phyloP scores from a whole-genome alignment of 495 filamentous ascomycete species.

The Penicillium arizonense region DNA sequence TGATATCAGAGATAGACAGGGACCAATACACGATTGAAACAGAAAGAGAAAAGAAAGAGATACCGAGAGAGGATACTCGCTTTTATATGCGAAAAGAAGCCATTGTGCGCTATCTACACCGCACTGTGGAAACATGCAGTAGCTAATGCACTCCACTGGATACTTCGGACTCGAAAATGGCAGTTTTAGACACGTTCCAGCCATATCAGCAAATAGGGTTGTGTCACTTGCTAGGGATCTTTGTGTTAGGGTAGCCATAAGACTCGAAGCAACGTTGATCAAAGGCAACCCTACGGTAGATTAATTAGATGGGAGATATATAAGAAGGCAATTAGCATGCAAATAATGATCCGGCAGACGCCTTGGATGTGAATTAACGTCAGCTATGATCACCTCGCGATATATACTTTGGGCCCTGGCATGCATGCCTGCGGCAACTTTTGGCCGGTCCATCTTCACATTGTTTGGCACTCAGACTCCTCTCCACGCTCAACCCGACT shows the following conservation, averaged over 20 bases:
- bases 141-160: too few species aligned
- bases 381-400: slow-evolving; percentile 13
- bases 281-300: neutral
- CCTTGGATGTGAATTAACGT: neutral
- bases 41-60: too few species aligned
- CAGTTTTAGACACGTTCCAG: too few species aligned
- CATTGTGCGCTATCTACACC: too few species aligned
- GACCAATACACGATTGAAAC: too few species aligned
- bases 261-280: slow-evolving; percentile 2
- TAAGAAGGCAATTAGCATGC: neutral
- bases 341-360: neutral
- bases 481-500: slow-evolving; percentile 13
- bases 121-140: too few species aligned
- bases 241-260: neutral
- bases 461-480: neutral
- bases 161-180: too few species aligned
- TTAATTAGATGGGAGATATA: neutral
- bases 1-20: neutral
- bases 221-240: neutral
- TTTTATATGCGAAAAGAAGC: too few species aligned
- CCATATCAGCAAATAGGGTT: neutral
- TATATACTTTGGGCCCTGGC: slow-evolving; percentile 14
- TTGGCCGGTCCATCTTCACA: neutral
- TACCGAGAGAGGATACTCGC: too few species aligned
- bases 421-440: slow-evolving; percentile 6